phyloP scores from a whole-genome alignment of 257 asterid genomes.

The Jasminum sambac region DNA sequence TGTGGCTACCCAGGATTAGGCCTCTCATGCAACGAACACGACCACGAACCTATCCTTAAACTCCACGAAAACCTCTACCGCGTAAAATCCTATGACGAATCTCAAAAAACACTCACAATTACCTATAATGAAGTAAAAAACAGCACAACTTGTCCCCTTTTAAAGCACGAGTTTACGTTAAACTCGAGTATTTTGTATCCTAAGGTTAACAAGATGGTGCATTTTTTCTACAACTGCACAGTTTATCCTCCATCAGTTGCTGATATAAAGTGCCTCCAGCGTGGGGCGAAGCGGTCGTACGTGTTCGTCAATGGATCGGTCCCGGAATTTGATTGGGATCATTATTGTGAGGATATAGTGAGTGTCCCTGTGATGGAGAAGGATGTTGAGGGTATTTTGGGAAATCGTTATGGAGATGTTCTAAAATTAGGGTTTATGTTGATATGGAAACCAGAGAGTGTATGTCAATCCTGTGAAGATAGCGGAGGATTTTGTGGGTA shows the following conservation, averaged over 20 bases:
- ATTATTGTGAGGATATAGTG: conserved; percentile 15
- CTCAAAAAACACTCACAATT: conserved; percentile 12
- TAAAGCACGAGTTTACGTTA: conserved; percentile 2
- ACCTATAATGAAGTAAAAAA: not conserved
- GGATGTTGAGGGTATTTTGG: not conserved
- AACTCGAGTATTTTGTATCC: not conserved
- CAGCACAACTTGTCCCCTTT: conserved; percentile 7
- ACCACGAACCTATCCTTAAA: not conserved
- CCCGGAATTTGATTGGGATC: conserved; percentile 20
- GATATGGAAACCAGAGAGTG: conserved; percentile 17
- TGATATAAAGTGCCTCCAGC: conserved; percentile 13
- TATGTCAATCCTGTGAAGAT: conserved; percentile 21
- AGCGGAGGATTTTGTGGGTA: conserved; percentile 23
- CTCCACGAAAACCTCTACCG: conserved; percentile 15
- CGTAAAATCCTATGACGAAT: conserved; percentile 4
- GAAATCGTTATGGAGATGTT: not conserved
- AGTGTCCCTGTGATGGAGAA: conserved; percentile 4
- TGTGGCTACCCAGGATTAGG: conserved; percentile 18
- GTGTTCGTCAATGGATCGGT: conserved; percentile 1
- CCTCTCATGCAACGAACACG: conserved; percentile 5
- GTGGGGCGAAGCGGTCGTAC: conserved; percentile 6
- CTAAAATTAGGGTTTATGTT: conserved; percentile 15
- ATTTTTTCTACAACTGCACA: conserved; percentile 19
- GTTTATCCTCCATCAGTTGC: conserved; percentile 16
- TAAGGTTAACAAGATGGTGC: conserved; percentile 4